Conservation (phyloP, 257 asterid species). For the Nemophila menziesii region DNA sequence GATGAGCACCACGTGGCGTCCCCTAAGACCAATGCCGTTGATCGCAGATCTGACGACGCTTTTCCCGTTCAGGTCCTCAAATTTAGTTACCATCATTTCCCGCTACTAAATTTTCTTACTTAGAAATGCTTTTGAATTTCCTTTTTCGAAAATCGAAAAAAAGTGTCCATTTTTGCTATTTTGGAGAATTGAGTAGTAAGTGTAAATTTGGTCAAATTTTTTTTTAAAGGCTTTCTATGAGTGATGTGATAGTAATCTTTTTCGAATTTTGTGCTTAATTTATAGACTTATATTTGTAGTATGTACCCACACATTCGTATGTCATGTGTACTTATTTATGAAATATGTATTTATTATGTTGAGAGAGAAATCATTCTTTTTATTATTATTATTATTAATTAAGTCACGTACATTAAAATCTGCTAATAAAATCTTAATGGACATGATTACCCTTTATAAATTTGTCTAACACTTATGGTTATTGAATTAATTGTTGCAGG, state of each 20-base stretch:
- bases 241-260: constrained; percentile 19
- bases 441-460: background rate
- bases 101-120: background rate
- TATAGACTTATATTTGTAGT: constrained; percentile 11
- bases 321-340: constrained; percentile 5
- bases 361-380: background rate
- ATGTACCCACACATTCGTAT: constrained; percentile 1
- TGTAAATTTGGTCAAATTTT: constrained; percentile 4
- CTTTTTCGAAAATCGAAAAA: too few relatives aligned
- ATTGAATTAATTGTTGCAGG: constrained; percentile 44
- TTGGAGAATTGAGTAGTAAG: constrained; percentile 7
- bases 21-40: constrained; percentile 36
- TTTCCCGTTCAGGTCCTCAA: constrained; percentile 38
- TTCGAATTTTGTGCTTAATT: constrained; percentile 55
- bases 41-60: constrained; percentile 63
- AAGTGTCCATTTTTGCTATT: background rate
- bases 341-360: background rate
- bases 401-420: background rate
- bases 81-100: background rate
- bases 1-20: constrained; percentile 31
- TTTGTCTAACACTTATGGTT: constrained; percentile 16
- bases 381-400: too few relatives aligned
- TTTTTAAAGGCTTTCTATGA: constrained; percentile 18
- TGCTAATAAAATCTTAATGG: background rate
- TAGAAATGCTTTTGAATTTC: constrained; percentile 1